Evolutionary conservation across 768 basidiomycete species (phyloP).

Genomic region (Kwoniella newhampshirensis): DNA sequence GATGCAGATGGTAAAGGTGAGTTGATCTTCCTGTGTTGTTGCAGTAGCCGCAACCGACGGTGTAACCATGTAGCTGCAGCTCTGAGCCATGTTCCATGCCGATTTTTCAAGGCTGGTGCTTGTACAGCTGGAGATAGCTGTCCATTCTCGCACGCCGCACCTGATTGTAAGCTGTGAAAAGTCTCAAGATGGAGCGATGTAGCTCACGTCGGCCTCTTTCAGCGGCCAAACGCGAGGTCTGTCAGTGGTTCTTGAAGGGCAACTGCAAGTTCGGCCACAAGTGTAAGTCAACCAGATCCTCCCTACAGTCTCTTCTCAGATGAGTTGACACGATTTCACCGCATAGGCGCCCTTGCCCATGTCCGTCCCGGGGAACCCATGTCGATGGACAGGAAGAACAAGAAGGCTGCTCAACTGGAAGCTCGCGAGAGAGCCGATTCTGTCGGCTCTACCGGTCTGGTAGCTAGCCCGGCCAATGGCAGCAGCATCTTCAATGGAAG

Average conservation of each 20-base stretch:
- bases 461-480: not conserved
- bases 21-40: not conserved
- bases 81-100: conserved; percentile 80
- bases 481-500: conserved; percentile 11
- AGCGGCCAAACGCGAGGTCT: conserved; percentile 53
- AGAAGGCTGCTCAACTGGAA: conserved; percentile 56
- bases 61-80: not conserved
- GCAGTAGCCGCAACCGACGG: not conserved
- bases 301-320: not conserved
- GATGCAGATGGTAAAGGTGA: conserved; percentile 25
- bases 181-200: conserved; percentile 84
- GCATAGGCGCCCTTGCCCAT: conserved; percentile 84
- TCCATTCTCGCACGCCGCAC: conserved; percentile 81
- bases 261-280: conserved; percentile 74
- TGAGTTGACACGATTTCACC: not conserved
- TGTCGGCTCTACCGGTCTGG: not conserved
- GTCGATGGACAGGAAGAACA: conserved; percentile 97
- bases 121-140: conserved; percentile 93
- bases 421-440: conserved; percentile 29
- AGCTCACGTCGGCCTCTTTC: conserved; percentile 60
- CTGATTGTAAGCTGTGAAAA: conserved; percentile 71
- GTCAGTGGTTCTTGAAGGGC: conserved; percentile 70
- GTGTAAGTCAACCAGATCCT: conserved; percentile 41
- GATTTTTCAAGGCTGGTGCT: conserved; percentile 87
- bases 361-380: conserved; percentile 89